Conservation (phyloP, 495 filamentous ascomycete genomes). For the Penicillium arizonense region DNA sequence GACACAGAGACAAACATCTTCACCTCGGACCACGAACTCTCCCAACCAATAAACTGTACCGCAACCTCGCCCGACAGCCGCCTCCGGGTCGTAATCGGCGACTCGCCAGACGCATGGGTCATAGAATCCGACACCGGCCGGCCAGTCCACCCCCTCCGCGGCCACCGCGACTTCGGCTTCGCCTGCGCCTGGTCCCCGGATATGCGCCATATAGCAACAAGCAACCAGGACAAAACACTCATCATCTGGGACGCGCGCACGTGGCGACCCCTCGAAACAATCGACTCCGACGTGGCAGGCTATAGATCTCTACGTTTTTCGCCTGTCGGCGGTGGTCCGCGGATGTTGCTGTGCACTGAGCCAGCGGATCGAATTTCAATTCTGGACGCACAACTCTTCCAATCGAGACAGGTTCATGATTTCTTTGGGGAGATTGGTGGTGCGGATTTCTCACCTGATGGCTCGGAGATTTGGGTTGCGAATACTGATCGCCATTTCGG, state of each 20-base stretch:
- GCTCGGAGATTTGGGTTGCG: slow-evolving; percentile 67
- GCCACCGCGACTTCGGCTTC: slow-evolving; percentile 82
- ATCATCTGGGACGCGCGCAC: slow-evolving; percentile 85
- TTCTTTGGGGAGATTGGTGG: slow-evolving; percentile 88
- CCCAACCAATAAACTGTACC: slow-evolving; percentile 79
- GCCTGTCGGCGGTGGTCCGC: slow-evolving; percentile 70
- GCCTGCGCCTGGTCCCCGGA: slow-evolving; percentile 91
- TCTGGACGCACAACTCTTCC: slow-evolving; percentile 69
- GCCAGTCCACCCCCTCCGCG: slow-evolving; percentile 54
- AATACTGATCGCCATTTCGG: slow-evolving; percentile 75
- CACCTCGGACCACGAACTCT: slow-evolving; percentile 56
- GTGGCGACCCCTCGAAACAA: slow-evolving; percentile 60
- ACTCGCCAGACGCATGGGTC: slow-evolving; percentile 56
- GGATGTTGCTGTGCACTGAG: slow-evolving; percentile 76
- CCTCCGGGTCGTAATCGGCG: slow-evolving; percentile 75
- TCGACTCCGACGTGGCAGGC: slow-evolving; percentile 75
- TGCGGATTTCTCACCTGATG: slow-evolving; percentile 69
- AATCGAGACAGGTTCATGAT: slow-evolving; percentile 70
- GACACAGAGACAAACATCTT: slow-evolving; percentile 70
- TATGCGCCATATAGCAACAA: slow-evolving; percentile 84
- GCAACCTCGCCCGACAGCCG: slow-evolving; percentile 76
- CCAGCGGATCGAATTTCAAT: slow-evolving; percentile 80
- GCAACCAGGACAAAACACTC: slow-evolving; percentile 82
- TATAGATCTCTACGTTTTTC: slow-evolving; percentile 79
- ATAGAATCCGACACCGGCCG: slow-evolving; percentile 63